Base-by-base conservation (phyloP, 2,329 filamentous ascomycete genomes). In the Zymoseptoria passerinii region DNA sequence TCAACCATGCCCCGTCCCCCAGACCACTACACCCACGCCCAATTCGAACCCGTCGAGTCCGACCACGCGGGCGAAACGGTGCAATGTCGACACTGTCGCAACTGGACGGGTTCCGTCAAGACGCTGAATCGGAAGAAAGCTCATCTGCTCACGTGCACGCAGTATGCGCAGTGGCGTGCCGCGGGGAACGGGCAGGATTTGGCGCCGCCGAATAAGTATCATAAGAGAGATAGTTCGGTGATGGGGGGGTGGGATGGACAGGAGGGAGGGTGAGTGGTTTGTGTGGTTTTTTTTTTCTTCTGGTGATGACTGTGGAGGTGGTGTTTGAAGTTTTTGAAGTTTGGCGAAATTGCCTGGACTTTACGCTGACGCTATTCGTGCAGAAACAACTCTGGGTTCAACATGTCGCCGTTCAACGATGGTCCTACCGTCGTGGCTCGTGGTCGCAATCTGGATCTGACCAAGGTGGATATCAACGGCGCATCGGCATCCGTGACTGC, bases 111-210 rank as follows among this genome's bases (percentile, higher is more conserved):
- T 28, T 68, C 63, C 55, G 54, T 65, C 61, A 68, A 68, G 64
- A 70, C 66, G 8, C 62, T 71, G 19, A 67, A 67, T 44, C 68
- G 69, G 57, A 71, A 71, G 57, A 71, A 71, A 52, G 62, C 65
- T 1, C 70, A 70, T 60, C 63, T 71, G 16, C 55, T 63, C 23
- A 66, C 65, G 28, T 71, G 70, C 51, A 54, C 63, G 8, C 62
- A 63, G 52, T 71, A 71, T 58, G 55, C 60, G 29, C 54, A 60
- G 19, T 71, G 69, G 69, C 63, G 69, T 50, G 66, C 65, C 8
- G 59, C 61, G 20, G 70, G 70, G 53, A 67, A 71, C 58, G 70
- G 70, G 50, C 65, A 71, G 58, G 68, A 71, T 56, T 58, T 71
- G 44, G 62, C 65, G 49, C 69, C 69, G 35, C 63, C 68, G 20